Evolutionary conservation across 2,329 filamentous ascomycete genomes (phyloP).

Genomic region (Ophiostoma montium): DNA sequence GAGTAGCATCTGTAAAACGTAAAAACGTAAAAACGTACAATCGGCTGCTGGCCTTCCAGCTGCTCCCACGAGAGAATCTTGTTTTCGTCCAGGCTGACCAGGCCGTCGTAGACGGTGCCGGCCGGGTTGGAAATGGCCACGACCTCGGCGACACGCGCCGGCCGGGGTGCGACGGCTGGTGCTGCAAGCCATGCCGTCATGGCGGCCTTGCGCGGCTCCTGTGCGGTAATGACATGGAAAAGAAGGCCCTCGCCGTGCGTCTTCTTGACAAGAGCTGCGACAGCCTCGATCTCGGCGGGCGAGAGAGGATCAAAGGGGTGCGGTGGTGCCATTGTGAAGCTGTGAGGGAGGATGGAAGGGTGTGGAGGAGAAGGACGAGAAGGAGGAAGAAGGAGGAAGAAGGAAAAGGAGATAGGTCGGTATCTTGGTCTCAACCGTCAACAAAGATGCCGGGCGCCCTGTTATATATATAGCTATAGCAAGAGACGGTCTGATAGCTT

Average conservation of each 20-base stretch:
- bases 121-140: slow-evolving; percentile 61
- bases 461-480: neutral
- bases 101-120: slow-evolving; percentile 69
- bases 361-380: neutral
- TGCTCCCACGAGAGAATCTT: slow-evolving; percentile 63
- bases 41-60: slow-evolving; percentile 64
- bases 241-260: slow-evolving; percentile 55
- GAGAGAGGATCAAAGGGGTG: slow-evolving; percentile 72
- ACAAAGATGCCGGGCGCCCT: neutral
- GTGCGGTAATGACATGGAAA: slow-evolving; percentile 77
- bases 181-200: slow-evolving; percentile 68
- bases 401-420: neutral
- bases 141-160: slow-evolving; percentile 62
- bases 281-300: slow-evolving; percentile 56
- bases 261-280: slow-evolving; percentile 53
- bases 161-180: slow-evolving; percentile 44
- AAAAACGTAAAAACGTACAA: slow-evolving; percentile 33
- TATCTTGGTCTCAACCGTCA: neutral
- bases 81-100: slow-evolving; percentile 55
- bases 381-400: neutral
- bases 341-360: neutral
- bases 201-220: slow-evolving; percentile 72
- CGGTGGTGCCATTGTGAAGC: slow-evolving; percentile 14
- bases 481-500: neutral
- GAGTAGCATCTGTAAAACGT: too few species aligned